phyloP scores from a whole-genome alignment of 805 yeast species.

The Lipomyces spencermartinsiae region DNA sequence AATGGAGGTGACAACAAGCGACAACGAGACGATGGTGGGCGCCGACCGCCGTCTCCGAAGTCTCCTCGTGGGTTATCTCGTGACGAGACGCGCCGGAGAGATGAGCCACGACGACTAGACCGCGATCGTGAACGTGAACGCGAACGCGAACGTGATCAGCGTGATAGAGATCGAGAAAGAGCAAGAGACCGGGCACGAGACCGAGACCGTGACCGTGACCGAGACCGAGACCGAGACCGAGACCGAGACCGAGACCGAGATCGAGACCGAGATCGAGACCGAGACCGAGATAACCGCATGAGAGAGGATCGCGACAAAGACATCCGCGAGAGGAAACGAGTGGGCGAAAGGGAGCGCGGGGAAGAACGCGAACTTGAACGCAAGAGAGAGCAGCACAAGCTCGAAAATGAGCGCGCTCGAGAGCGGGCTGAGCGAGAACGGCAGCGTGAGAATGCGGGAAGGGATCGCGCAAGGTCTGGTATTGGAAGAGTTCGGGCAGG shows the following conservation, averaged over 20 bases:
- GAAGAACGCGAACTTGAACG: constrained; percentile 8
- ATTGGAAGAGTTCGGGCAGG: not conserved
- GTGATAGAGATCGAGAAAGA: not conserved
- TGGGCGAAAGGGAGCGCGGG: not conserved
- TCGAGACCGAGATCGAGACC: not conserved
- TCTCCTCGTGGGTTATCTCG: not conserved
- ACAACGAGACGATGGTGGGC: constrained; percentile 2
- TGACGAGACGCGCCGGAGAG: not conserved
- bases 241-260: constrained; percentile 6
- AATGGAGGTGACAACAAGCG: constrained; percentile 3
- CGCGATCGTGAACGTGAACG: not conserved
- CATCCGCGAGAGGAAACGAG: constrained; percentile 1
- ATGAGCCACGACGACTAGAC: not conserved
- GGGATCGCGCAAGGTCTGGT: constrained; percentile 1
- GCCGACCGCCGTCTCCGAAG: not conserved
- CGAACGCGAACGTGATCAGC: not conserved
- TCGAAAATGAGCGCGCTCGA: constrained; percentile 4
- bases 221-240: not conserved
- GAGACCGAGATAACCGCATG: not conserved
- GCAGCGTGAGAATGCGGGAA: constrained; percentile 12
- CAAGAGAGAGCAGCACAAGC: constrained; percentile 10
- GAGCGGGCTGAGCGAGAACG: constrained; percentile 23
- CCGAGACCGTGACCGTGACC: constrained; percentile 2
- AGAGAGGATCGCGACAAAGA: not conserved
- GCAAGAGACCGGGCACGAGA: constrained; percentile 3